These are phyloP conservation scores for Nitzschia sp. DNA, from an alignment of 108 stramenopile genomes.

Conservation along the genomic window DNA sequence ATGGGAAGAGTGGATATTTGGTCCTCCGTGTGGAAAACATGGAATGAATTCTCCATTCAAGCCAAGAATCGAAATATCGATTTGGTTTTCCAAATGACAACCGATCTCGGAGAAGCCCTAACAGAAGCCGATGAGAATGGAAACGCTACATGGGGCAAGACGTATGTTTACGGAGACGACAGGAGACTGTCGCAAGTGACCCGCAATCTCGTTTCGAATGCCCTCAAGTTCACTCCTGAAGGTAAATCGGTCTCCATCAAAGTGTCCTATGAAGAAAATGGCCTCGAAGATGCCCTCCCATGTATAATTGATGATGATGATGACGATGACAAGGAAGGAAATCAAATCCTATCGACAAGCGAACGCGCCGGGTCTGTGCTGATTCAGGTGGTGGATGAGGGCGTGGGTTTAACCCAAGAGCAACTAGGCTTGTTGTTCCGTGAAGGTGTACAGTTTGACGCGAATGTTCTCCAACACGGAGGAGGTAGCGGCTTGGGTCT, in stretches of 20 bases:
- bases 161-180: conserved; percentile 45
- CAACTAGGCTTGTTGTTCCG: conserved; percentile 49
- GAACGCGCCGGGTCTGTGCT: conserved; percentile 31
- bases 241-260: conserved; percentile 13
- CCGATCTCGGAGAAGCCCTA: not conserved
- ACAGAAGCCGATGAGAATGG: not conserved
- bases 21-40: conserved; percentile 18
- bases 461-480: conserved; percentile 60
- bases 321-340: not conserved
- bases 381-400: conserved; percentile 49
- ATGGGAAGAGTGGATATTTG: conserved; percentile 19
- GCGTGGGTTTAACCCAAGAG: conserved; percentile 53
- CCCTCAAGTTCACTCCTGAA: conserved; percentile 54
- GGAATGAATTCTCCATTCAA: conserved; percentile 29
- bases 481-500: conserved; percentile 70
- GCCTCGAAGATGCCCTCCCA: conserved; percentile 3
- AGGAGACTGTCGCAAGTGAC: conserved; percentile 42
- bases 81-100: conserved; percentile 3
- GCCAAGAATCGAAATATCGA: conserved; percentile 17
- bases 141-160: not conserved
- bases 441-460: conserved; percentile 66
- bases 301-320: not conserved
- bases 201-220: conserved; percentile 63
- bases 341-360: not conserved
- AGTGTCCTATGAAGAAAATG: not conserved